These are phyloP conservation scores for Alnus glutinosa DNA, from an alignment of 306 rosid species.

Conservation along the genomic window DNA sequence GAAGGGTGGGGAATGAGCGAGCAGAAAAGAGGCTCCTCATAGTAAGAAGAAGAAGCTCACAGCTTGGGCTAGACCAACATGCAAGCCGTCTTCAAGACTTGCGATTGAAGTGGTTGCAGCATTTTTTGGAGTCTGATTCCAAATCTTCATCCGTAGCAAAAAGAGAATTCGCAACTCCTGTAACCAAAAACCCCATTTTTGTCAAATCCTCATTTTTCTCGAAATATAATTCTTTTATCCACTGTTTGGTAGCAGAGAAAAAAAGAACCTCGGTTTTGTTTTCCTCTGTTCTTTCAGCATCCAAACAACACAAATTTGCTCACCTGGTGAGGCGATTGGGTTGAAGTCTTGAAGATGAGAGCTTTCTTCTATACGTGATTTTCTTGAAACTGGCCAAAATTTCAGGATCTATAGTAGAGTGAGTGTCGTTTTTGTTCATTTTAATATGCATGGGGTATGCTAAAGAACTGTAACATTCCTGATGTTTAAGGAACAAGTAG, in stretches of 20 bases:
- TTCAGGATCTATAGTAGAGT: slow-evolving; percentile 41
- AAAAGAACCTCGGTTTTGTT: neutral
- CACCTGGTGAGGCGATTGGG: slow-evolving; percentile 70
- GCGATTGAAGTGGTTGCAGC: too few species aligned
- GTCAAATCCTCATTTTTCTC: neutral
- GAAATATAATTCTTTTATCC: neutral
- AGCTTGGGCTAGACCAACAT: too few species aligned
- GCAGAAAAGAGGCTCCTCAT: too few species aligned
- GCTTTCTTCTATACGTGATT: slow-evolving; percentile 41
- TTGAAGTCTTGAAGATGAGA: slow-evolving; percentile 36
- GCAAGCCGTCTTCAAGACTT: too few species aligned
- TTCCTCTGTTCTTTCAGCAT: neutral
- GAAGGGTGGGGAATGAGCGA: too few species aligned
- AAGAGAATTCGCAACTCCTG: slow-evolving; percentile 36
- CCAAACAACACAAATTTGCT: slow-evolving; percentile 16
- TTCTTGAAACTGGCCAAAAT: slow-evolving; percentile 58
- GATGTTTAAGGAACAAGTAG: too few species aligned
- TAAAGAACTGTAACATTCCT: too few species aligned
- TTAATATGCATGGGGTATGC: too few species aligned
- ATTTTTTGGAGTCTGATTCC: too few species aligned
- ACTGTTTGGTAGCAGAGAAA: slow-evolving; percentile 11
- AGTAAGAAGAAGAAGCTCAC: too few species aligned
- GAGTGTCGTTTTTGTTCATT: too few species aligned
- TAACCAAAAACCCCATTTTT: slow-evolving; percentile 15
- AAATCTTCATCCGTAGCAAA: too few species aligned